These are phyloP conservation scores for Myxozyma monticola DNA, from an alignment of 805 yeast species.

Conservation along the genomic window DNA sequence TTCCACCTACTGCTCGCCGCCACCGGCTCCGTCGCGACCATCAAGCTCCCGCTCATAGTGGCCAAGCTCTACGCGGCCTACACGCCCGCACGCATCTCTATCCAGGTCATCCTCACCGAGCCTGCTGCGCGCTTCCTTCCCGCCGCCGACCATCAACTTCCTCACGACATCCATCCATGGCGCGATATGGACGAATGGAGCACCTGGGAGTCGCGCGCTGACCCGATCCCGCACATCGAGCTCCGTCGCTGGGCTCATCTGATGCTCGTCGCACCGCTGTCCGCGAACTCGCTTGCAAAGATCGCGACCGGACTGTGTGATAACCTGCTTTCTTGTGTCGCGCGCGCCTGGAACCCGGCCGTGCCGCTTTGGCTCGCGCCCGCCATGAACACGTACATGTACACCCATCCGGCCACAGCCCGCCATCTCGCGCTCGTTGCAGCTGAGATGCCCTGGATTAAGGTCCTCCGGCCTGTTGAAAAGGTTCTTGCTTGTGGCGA, in stretches of 20 bases:
- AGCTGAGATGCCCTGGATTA: constrained; percentile 95
- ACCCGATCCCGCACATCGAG: constrained; percentile 94
- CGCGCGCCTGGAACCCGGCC: constrained; percentile 93
- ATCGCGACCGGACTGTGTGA: constrained; percentile 90
- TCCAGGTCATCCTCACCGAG: constrained; percentile 81
- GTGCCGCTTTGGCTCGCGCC: constrained; percentile 91
- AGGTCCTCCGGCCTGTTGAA: constrained; percentile 90
- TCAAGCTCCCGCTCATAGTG: constrained; percentile 85
- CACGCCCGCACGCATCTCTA: constrained; percentile 69
- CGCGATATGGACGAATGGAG: constrained; percentile 93
- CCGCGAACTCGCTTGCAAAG: constrained; percentile 90
- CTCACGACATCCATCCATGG: constrained; percentile 82
- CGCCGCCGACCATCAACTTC: constrained; percentile 43
- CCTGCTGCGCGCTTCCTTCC: constrained; percentile 78
- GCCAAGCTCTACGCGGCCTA: constrained; percentile 81
- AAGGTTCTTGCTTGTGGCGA: constrained; percentile 94
- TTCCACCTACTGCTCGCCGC: constrained; percentile 88
- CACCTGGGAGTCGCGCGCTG: constrained; percentile 75
- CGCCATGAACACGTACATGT: constrained; percentile 91
- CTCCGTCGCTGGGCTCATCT: constrained; percentile 96
- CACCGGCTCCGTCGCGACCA: constrained; percentile 95
- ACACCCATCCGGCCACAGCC: constrained; percentile 84
- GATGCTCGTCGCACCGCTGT: constrained; percentile 86
- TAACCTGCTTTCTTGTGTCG: constrained; percentile 82
- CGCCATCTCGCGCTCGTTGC: constrained; percentile 72